A percentile compares a stretch with the other conserved stretches of the same genome.
Conservation (phyloP, 208 protist species). For the Trypanosoma vivax region DNA sequence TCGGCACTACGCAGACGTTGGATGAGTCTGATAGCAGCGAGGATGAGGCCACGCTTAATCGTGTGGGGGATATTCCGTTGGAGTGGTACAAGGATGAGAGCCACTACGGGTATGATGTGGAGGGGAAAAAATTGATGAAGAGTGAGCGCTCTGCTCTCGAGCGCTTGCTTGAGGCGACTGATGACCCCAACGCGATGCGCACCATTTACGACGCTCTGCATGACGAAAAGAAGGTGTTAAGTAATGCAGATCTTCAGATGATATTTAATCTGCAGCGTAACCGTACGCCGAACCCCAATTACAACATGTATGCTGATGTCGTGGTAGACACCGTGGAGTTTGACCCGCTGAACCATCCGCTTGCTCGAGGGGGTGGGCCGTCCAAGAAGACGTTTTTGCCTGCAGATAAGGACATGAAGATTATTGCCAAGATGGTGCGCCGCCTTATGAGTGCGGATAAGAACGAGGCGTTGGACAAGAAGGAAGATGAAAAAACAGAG, state of each 20-base stretch:
- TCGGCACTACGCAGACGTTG: conserved; percentile 69
- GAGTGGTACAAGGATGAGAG: conserved; percentile 93
- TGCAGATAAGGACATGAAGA: conserved; percentile 83
- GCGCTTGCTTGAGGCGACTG: conserved; percentile 85
- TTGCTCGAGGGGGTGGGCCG: conserved; percentile 75
- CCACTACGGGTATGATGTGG: conserved; percentile 91
- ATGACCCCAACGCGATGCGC: conserved; percentile 87
- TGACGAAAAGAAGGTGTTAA: conserved; percentile 84
- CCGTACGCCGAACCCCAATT: conserved; percentile 77
- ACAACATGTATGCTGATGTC: conserved; percentile 88
- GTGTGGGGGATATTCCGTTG: conserved; percentile 90
- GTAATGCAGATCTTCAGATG: conserved; percentile 87
- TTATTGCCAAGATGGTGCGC: conserved; percentile 87
- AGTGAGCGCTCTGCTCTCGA: conserved; percentile 80
- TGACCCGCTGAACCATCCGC: conserved; percentile 88
- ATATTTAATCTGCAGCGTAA: conserved; percentile 92
- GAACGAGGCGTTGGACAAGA: conserved; percentile 18
- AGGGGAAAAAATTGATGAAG: conserved; percentile 89
- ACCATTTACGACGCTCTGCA: conserved; percentile 91
- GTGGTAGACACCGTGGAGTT: conserved; percentile 79
- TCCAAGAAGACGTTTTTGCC: conserved; percentile 85
- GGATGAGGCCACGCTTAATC: conserved; percentile 86
- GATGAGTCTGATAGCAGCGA: conserved; percentile 88
- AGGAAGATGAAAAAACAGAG: conserved; percentile 23
- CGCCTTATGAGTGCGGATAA: conserved; percentile 36